Evolutionary conservation across 345 rosid genomes (phyloP), one percentile per base, ranked within the genome.

Genomic region (Euphorbia pulcherrima): DNA sequence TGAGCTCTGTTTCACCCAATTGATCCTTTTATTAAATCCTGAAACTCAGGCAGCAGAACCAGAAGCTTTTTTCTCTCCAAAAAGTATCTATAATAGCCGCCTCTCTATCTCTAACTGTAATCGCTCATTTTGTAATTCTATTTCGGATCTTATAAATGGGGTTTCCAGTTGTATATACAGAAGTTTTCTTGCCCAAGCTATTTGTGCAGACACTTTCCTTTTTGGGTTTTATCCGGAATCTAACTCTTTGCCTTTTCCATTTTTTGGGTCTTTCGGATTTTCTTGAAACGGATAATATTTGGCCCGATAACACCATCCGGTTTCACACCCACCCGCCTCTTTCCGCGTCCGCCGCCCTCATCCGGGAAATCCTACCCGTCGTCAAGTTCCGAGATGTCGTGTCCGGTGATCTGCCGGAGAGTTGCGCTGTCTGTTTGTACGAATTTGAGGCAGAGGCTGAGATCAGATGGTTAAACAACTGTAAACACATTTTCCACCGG

Each of bases 301-400:
- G 87, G 89, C 83, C 81, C 18, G 88, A 86, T 0, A 55, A 73
- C 44, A 80, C 83, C 44, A 68, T 76, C 70, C 79, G 74, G 50
- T 59, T 69, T 63, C 74, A 78, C 37, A 74, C 77, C 20, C 64
- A 60, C 24, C 84, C 96, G 7, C 82, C 94, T 5, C 77, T 83
- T 51, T 81, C 96, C 28, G 94, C 97, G 47, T 81, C 96, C 28
- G 94, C 97, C 11, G 71, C 82, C 59, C 73, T 90, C 70, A 84
- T 93, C 84, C 90, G 94, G 11, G 98, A 90, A 74, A 80, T 87
- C 77, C 77, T 92, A 14, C 96, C 96, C 5, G 87, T 90, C 7
- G 70, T 83, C 18, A 87, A 80, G 80, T 88, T 82, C 78, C 79
- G 84, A 71, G 87, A 84, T 8, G 65, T 85, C 40, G 75, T 30